Evolutionary conservation across 1,139 yeast genomes (phyloP), one percentile per base, ranked within the genome.

Genomic region (Suhomyces bribrorum): DNA sequence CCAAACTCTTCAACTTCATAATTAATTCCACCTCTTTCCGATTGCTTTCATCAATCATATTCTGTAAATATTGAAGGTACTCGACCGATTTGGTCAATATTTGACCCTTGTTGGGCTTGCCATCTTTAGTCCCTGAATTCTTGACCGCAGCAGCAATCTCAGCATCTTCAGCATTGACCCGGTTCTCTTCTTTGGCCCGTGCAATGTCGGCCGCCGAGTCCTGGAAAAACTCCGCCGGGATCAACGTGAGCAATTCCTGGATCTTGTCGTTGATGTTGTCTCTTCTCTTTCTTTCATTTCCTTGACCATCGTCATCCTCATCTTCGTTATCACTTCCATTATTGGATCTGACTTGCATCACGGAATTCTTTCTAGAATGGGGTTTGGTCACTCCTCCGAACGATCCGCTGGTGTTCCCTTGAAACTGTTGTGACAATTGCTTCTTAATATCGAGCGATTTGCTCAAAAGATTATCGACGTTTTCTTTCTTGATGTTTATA

Each of bases 51-150:
- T 89, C 97, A 44, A 89, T 86, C 42, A 78, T 72, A 44, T 78
- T 78, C 62, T 89, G 96, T 31, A 90, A 65, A 49, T 70, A 69
- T 46, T 81, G 82, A 37, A 90, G 81, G 55, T 88, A 90, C 50
- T 88, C 96, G 3, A 89, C 95, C 0, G 94, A 79, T 53, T 86
- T 84, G 14, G 89, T 77, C 46, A 90, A 67, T 8, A 90, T 86
- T 51, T 89, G 95, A 2, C 97, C 97, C 64, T 90, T 90, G 56
- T 89, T 89, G 1, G 97, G 97, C 50, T 84, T 84, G 4, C 95
- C 96, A 53, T 87, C 96, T 48, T 85, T 86, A 3, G 89, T 79
- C 3, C 89, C 86, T 11, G 83, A 71, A 15, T 77, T 75, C 49
- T 73, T 73, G 34, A 75, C 54, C 0, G 66, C 64, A 2, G 62